A percentile compares a stretch with the other conserved stretches of the same genome.
Evolutionary conservation across 2,329 filamentous ascomycete species (phyloP).

Genomic region (Pseudogymnoascus sp.): DNA sequence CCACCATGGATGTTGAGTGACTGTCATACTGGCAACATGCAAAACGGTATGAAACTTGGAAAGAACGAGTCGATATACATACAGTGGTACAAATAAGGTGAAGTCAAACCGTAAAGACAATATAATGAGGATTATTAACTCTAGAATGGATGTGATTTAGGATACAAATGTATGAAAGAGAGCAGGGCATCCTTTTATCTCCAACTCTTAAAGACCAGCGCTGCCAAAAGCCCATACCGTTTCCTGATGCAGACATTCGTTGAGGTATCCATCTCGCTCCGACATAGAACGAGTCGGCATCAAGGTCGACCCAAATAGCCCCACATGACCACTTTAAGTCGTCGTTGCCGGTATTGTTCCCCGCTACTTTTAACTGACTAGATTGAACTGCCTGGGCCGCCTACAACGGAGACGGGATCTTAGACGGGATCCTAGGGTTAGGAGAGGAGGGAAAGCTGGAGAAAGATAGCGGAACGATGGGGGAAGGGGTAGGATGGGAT

Average conservation of each 20-base stretch:
- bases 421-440: no score
- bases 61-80: background rate
- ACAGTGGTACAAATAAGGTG: no score
- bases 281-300: background rate
- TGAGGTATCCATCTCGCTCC: background rate
- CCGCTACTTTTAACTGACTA: background rate
- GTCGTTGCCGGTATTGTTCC: background rate
- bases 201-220: background rate
- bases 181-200: background rate
- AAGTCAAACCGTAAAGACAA: no score
- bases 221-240: background rate
- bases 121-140: no score
- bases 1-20: conserved; percentile 27
- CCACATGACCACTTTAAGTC: background rate
- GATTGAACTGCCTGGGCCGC: background rate
- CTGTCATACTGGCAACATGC: background rate
- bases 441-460: background rate
- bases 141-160: background rate
- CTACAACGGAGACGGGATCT: no score
- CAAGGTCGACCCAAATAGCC: background rate
- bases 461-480: background rate
- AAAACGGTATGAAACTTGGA: background rate
- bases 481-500: no score
- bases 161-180: background rate
- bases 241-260: background rate